Base-by-base conservation (phyloP, 768 basidiomycete genomes). In the Pisolithus microcarpus region DNA sequence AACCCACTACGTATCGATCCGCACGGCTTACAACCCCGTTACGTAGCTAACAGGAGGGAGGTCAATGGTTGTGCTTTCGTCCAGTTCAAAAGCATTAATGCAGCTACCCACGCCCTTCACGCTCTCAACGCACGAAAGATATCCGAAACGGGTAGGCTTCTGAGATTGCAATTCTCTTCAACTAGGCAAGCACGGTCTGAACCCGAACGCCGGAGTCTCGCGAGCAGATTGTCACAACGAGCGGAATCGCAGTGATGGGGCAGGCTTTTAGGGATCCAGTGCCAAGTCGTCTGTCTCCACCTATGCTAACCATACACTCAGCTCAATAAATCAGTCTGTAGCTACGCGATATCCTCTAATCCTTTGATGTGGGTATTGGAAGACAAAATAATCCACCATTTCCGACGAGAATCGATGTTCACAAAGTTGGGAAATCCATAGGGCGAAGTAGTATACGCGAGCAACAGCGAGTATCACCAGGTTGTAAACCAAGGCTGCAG, bases 81-180 rank as follows among this genome's bases (percentile, higher is more conserved):
- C 50, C 73, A 80, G 53, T 84, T 85, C 61, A 65, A 55, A 43
- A 57, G 62, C 50, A 63, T 72, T 44, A 67, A 75, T n/a, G 51
- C 62, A 4, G 79, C 84, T 7, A 72, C 71, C 34, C 66, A 73
- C 52, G 84, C 76, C 1, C 63, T 82, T 55, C 57, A 72, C 8
- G 61, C 63, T 31, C 58, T 80, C 23, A 68, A 74, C 57, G 74
- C 38, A 24, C 13, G 4, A 0, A 39, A 21, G 52, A 21, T 49
- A 45, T 55, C 52, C 36, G 40, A 26, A 18, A 50, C 43, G 19
- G 56, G 54, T 8, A 47, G 38, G 34, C 19, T 38, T 21, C 13
- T 34, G 24, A 18, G 13, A 4, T 43, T 66, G 18, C 23, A 10
- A 6, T 68, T 54, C 45, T 66, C 45, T 46, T 8, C 3, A 16